Evolutionary conservation across 1,139 yeast species (phyloP).

Genomic region (Eremothecium gossypii): DNA sequence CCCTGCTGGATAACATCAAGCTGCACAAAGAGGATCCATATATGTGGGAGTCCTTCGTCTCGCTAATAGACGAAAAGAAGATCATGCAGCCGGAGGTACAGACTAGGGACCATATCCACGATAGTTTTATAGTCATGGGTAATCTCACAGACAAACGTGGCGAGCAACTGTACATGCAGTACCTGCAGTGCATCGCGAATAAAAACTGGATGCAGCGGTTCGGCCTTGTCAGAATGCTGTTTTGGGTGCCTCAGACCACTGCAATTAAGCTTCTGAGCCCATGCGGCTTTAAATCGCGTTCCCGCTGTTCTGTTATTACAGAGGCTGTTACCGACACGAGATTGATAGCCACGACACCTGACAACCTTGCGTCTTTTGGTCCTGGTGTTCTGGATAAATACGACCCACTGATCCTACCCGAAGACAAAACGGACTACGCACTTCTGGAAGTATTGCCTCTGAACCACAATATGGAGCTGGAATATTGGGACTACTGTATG

Average conservation of each 20-base stretch:
- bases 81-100: conserved; percentile 35
- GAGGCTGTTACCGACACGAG: conserved; percentile 50
- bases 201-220: conserved; percentile 67
- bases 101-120: conserved; percentile 43
- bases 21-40: conserved; percentile 40
- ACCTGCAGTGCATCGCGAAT: conserved; percentile 60
- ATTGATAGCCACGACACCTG: conserved; percentile 41
- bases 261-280: conserved; percentile 55
- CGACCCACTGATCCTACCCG: conserved; percentile 21
- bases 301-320: conserved; percentile 49
- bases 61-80: conserved; percentile 37
- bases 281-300: conserved; percentile 39
- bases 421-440: conserved; percentile 16
- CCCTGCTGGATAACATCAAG: conserved; percentile 24
- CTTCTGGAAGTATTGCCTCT: conserved; percentile 57
- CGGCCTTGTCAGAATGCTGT: conserved; percentile 64
- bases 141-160: conserved; percentile 51
- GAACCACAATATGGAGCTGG: conserved; percentile 36
- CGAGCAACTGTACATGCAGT: conserved; percentile 67
- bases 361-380: conserved; percentile 15
- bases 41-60: conserved; percentile 51
- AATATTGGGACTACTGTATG: conserved; percentile 57
- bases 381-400: conserved; percentile 13
- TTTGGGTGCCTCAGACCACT: conserved; percentile 50
- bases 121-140: conserved; percentile 54